Evolutionary conservation across 805 yeast species (phyloP), one percentile per base, ranked within the genome.

Genomic region (Pichia manshurica): DNA sequence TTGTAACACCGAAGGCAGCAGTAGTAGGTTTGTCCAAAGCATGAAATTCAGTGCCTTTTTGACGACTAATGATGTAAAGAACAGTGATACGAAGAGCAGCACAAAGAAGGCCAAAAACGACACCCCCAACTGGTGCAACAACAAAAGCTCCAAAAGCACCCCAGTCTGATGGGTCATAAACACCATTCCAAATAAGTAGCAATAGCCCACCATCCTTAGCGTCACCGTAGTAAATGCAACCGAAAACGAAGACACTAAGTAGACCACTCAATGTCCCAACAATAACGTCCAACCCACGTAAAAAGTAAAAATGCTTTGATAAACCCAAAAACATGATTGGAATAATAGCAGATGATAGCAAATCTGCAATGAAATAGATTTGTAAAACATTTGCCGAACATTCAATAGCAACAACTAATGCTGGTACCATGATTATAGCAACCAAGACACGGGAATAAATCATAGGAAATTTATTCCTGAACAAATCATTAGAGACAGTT

Each of bases 121-220:
- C 53, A 10, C 91, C 88, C 23, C 91, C 95, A 36, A 82, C 73
- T 5, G 96, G 96, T 1, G 96, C 93, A 52, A 83, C 85, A 6
- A 86, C 91, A 66, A 90, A 90, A 2, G 96, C 96, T 21, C 96
- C 97, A 68, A 90, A 90, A 0, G 95, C 82, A 57, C 95, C 87
- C 96, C 96, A 90, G 61, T 90, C 96, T 43, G 74, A 77, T 5
- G 77, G 70, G 52, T 74, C 70, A 59, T 90, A 90, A 23, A 90
- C 68, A 39, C 97, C 96, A 57, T 84, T 81, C 79, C 82, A 78
- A 45, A 90, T 72, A 49, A 90, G 69, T 45, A 90, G 67, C 44
- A 90, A 72, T 52, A 74, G 74, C 16, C 84, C 96, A 57, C 96
- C 97, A 51, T 81, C 86, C 45, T 67, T 64, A 9, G 95, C 91